These are phyloP conservation scores for Pichia californica DNA, from an alignment of 805 yeast genomes.

Conservation along the genomic window DNA sequence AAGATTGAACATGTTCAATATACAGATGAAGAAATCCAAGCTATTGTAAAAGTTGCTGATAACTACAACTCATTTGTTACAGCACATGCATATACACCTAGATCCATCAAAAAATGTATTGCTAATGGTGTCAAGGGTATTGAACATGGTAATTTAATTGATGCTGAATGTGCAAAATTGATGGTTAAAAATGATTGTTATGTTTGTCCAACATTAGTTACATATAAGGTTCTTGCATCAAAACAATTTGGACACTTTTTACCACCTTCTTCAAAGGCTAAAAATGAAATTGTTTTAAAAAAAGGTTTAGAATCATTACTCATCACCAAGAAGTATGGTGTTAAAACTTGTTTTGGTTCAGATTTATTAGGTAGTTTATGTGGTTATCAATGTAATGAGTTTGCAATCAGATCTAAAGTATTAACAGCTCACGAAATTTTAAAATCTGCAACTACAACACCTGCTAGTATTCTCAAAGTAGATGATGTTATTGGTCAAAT, in stretches of 20 bases:
- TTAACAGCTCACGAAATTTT: constrained; percentile 22
- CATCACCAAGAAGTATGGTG: constrained; percentile 20
- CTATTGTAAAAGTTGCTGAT: constrained; percentile 23
- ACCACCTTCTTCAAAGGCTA: constrained; percentile 14
- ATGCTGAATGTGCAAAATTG: constrained; percentile 23
- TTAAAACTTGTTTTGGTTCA: constrained; percentile 25
- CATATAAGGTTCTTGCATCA: constrained; percentile 27
- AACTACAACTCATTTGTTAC: constrained; percentile 25
- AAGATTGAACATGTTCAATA: constrained; percentile 22
- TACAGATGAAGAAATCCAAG: constrained; percentile 23
- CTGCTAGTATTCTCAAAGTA: constrained; percentile 20
- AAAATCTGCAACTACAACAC: constrained; percentile 24
- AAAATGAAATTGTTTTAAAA: constrained; percentile 19
- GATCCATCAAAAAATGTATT: constrained; percentile 21
- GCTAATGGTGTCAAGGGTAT: constrained; percentile 25
- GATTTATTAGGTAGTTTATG: constrained; percentile 23
- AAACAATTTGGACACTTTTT: constrained; percentile 21
- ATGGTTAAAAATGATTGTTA: constrained; percentile 21
- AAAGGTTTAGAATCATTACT: constrained; percentile 19
- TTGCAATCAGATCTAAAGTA: constrained; percentile 22
- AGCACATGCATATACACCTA: constrained; percentile 26
- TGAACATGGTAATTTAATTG: constrained; percentile 27
- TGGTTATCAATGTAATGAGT: constrained; percentile 26
- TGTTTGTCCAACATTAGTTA: constrained; percentile 25
- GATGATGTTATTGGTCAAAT: constrained; percentile 22